Base-by-base conservation (phyloP, 2,329 filamentous ascomycete species). In the Cladosporium sp. region DNA sequence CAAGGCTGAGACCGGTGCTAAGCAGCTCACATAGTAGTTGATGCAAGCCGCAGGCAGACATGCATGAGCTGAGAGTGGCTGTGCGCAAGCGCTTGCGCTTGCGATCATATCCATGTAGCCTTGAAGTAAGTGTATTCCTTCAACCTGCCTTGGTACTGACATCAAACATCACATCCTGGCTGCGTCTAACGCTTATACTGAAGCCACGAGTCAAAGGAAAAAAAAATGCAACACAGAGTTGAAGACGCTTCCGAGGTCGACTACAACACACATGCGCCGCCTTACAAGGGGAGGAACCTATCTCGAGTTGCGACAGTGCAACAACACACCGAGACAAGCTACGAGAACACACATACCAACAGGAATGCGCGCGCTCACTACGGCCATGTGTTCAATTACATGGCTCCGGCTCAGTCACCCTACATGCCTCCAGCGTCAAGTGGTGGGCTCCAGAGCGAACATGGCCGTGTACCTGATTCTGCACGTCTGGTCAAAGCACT, bases 401-500 rank as follows among this genome's bases (percentile, higher is more conserved):
- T 21, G n/a, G 44, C 2, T 16, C 8, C 2, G 2, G n/a, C 44
- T 23, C 44, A 49, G 5, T 6, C 18, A 8, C n/a, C 44, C 3
- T 56, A 2, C 28, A 2, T 7, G 14, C 4, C 29, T 7, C 10
- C 1, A 4, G 21, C n/a, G 3, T 14, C 52, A 33, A 12, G 5
- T 12, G 10, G 1, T 18, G n/a, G 1, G 6, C 3, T 5, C 6
- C 10, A 56, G 2, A 14, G 6, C 8, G 5, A 18, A 14, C 23
- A 56, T 6, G 35, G 14, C 16, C 11, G 5, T 7, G 14, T 12
- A 16, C 2, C 12, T 7, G 12, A 16, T 7, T 11, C 33, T 16
- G 33, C 14, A 14, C 5, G 5, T 14, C 7, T 69, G 26, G n/a
- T 69, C n/a, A 50, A 40, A 1, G 53, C 66, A 2, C n/a, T n/a